Base-by-base conservation (phyloP, 148 eudicot species). In the Silene conica region DNA sequence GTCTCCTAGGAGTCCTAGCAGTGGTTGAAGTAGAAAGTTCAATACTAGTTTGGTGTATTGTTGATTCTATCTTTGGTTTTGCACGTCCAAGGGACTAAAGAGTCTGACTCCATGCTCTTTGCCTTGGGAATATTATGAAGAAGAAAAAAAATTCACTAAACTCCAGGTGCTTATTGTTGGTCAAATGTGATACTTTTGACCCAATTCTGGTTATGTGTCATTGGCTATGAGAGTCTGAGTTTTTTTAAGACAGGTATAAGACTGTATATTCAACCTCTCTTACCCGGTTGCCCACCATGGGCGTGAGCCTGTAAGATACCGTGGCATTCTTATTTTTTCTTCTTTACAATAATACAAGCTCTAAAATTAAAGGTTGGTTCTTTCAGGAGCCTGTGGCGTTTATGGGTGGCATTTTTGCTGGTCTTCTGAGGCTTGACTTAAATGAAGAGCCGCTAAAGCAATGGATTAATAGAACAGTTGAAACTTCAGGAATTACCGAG, bases 371-470 rank as follows among this genome's bases (percentile, higher is more conserved):
- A 5, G 58, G 14, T 69, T 58, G 6, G 8, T 41, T 58, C 46
- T 63, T 58, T 61, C 82, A 93, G 98, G 98, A 94, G 71, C 98
- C 98, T 5, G 85, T 94, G 38, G 98, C 98, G 19, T 94, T 94
- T 78, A 69, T 89, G 89, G 98, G 97, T 77, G 98, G 98, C 68
- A 67, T 94, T 64, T 88, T 94, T 85, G 98, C 96, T 3, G 98
- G 98, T 8, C 79, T 94, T 73, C 74, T 94, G 74, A 91, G 92
- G 89, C 97, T 94, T 63, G 97, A 94, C 79, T 81, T 94, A 82
- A 89, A 88, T 52, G 98, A 94, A 80, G 98, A 94, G 45, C 98
- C 98, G 23, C 83, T 94, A 26, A 94, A 81, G 76, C 93, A 91
- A 74, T 94, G 98, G 98, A 77, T 94, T 56, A 59, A 76, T 11